Evolutionary conservation across 495 filamentous ascomycete genomes (phyloP), one percentile per base, ranked within the genome.

Genomic region (Xylaria palmicola): DNA sequence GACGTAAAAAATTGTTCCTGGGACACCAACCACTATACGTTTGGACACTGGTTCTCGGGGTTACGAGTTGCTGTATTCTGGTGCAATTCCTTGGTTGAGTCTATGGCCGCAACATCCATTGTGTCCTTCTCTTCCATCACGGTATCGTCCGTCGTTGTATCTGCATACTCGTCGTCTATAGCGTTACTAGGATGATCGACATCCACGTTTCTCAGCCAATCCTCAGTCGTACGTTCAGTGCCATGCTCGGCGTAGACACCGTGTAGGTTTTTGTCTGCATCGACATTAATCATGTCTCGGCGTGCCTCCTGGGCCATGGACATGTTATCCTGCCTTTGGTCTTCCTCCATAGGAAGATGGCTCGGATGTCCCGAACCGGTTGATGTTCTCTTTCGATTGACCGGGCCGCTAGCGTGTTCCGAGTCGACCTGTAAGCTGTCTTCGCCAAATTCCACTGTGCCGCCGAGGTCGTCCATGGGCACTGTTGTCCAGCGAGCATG

Each of bases 381-480:
- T 24, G 57, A 55, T 26, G 30, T 48, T 45, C 49, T 47, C 37
- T 26, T 47, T 15, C 29, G 29, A 20, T 39, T 37, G 10, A n/a
- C 5, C 17, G 37, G 32, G 12, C 37, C 30, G 15, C 29, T 30
- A 1, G 20, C 20, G 29, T 9, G 19, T 40, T 54, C 59, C 6
- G 40, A 44, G 15, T 61, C 30, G 3, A 12, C 22, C 4, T 61
- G 49, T 15, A 52, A 30, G 8, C 29, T 1, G 40, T 52, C 30
- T 36, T 48, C 59, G 24, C 24, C 62, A 32, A 51, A 51, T 22
- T 50, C 52, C 15, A 60, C 48, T 32, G 62, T 4, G 20, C 70
- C 63, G 9, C 64, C 72, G 12, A 67, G 68, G 36, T 72, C 71
- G 32, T 59, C 59, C 15, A 60, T 48, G 52, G 73, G 57, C 65